These are phyloP conservation scores for Aquanectria penicillioides DNA, from an alignment of 2,329 filamentous ascomycete species.

Conservation along the genomic window DNA sequence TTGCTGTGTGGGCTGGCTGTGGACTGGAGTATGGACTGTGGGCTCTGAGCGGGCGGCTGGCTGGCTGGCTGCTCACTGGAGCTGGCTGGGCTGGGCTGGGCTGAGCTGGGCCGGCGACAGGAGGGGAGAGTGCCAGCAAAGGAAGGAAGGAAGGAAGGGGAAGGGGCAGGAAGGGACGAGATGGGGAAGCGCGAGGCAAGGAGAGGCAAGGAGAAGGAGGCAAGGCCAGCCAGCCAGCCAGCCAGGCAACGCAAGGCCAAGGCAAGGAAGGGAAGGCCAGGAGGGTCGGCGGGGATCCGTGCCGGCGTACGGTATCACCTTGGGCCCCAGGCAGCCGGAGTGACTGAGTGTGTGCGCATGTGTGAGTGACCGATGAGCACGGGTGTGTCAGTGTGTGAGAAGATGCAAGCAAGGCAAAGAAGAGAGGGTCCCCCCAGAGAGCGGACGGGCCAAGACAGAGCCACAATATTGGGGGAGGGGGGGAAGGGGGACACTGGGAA, in stretches of 20 bases:
- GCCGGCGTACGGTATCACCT: conserved; percentile 10
- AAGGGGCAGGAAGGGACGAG: no score
- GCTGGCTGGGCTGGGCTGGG: no score
- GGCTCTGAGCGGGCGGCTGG: no score
- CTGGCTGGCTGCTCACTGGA: conserved; percentile 4
- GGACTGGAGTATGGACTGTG: neutral
- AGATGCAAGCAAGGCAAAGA: conserved; percentile 20
- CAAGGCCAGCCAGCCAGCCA: no score
- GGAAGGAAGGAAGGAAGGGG: no score
- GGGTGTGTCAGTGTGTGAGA: conserved; percentile 15
- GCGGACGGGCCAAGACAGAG: conserved; percentile 5
- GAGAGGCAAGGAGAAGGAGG: neutral
- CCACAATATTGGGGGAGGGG: conserved; percentile 13
- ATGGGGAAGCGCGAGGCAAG: conserved; percentile 5
- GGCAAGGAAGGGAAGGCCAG: neutral
- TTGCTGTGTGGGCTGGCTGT: conserved; percentile 1
- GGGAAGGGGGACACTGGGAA: conserved; percentile 13
- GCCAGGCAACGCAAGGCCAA: neutral
- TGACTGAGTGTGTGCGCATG: conserved; percentile 6
- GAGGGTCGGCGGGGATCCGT: neutral
- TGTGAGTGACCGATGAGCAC: conserved; percentile 15
- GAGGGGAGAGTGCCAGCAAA: no score
- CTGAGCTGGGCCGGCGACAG: no score
- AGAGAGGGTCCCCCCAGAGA: conserved; percentile 5
- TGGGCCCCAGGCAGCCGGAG: neutral